Conservation (phyloP, 371 early-diverging fungal genomes). For the Mucor circinelloides region DNA sequence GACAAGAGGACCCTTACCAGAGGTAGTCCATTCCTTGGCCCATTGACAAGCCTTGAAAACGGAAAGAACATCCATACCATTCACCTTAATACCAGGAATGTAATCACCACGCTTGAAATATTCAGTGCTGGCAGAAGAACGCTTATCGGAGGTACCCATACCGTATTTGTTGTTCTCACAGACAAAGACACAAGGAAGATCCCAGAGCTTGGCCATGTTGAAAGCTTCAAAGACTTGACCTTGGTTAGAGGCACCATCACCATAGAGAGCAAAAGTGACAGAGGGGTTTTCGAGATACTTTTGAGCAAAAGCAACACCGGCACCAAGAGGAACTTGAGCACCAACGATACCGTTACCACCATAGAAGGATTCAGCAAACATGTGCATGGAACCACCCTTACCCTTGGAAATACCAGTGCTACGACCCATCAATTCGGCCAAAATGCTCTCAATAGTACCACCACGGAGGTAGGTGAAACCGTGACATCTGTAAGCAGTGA, state of each 20-base stretch:
- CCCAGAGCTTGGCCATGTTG: conserved; percentile 99
- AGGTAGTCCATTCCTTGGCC: conserved; percentile 85
- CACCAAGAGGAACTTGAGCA: conserved; percentile 97
- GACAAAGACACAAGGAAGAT: conserved; percentile 95
- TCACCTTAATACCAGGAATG: conserved; percentile 93
- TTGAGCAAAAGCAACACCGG: conserved; percentile 96
- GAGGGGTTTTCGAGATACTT: conserved; percentile 84
- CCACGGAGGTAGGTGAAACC: conserved; percentile 96
- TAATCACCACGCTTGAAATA: conserved; percentile 97
- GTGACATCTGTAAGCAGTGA: conserved; percentile 99
- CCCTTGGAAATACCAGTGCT: conserved; percentile 92
- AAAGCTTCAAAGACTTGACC: conserved; percentile 99
- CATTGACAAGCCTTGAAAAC: conserved; percentile 85
- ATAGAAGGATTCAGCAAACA: conserved; percentile 96
- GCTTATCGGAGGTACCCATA: conserved; percentile 96
- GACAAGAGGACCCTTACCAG: conserved; percentile 94
- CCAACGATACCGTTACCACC: conserved; percentile 99
- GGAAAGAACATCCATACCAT: conserved; percentile 96
- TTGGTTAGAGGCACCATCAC: conserved; percentile 99
- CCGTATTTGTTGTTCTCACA: conserved; percentile 99
- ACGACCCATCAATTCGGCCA: conserved; percentile 92
- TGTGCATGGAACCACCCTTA: conserved; percentile 99
- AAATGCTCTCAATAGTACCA: conserved; percentile 70
- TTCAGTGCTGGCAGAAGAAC: conserved; percentile 91
- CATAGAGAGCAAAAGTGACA: conserved; percentile 93